Evolutionary conservation across 2,329 filamentous ascomycete species (phyloP), one percentile per base, ranked within the genome.

Genomic region (Cladosporium sp.): DNA sequence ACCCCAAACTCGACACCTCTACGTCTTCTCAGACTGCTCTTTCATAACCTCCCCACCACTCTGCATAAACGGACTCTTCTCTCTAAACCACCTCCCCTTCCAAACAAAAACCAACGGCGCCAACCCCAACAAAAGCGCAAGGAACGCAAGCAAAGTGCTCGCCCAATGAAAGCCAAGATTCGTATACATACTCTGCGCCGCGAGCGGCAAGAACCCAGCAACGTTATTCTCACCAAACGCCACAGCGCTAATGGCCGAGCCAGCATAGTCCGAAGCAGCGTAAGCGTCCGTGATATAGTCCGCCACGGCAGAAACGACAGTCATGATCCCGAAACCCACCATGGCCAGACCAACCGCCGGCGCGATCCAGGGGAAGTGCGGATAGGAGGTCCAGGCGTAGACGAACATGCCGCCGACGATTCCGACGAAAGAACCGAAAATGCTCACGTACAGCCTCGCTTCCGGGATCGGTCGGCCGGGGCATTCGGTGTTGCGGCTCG

Each of bases 251-350:
- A 78, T 68, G 0, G 75, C 74, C 30, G 72, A 76, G 1, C 69
- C 76, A 3, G 75, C 73, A 53, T 76, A 78, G 43, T 70, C 72
- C 7, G 61, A 64, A 2, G 55, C 58, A 2, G 69, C 68, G 53
- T 79, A 80, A 2, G 72, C 67, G 57, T 79, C 77, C 2, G 73
- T 69, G 12, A 79, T 63, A 45, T 80, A 80, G 50, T 73, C 71
- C 15, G 71, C 70, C 13, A 76, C 70, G 0, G 70, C 72, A 1
- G 67, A 64, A 0, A 77, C 70, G 7, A 78, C 71, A 27, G 69
- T 65, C 11, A 73, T 73, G 56, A 73, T 76, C 2, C 76, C 76
- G 20, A 74, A 74, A 0, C 76, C 76, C 1, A 79, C 70, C 58
- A 78, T 68, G 0, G 60, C 64, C 2, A 80, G 65, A 0, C 75